Conservation (phyloP, 306 rosid genomes). For the Vicia faba region DNA sequence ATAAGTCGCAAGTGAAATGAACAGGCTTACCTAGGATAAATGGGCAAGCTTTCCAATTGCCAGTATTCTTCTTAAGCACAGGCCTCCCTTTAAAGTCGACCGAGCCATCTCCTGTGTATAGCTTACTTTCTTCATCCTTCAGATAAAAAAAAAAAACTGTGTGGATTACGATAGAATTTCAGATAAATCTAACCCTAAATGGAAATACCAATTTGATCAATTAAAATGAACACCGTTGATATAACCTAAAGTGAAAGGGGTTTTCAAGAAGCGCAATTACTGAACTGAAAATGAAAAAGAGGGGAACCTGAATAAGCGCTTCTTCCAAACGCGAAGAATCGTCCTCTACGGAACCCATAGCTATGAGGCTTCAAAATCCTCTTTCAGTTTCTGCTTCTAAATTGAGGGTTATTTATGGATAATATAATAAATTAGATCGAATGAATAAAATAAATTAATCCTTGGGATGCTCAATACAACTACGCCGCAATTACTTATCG, state of each 20-base stretch:
- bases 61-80: conserved; percentile 58
- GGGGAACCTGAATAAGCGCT: conserved; percentile 50
- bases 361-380: background rate
- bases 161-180: too few species aligned
- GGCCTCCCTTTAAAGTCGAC: conserved; percentile 73
- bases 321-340: conserved; percentile 41
- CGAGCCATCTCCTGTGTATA: conserved; percentile 68
- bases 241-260: too few species aligned
- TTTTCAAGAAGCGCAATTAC: too few species aligned
- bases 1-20: conserved; percentile 10
- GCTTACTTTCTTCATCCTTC: conserved; percentile 51
- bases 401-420: conserved; percentile 1
- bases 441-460: background rate
- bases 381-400: background rate
- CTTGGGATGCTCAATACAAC: conserved; percentile 32
- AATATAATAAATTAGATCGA: background rate
- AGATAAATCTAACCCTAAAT: too few species aligned
- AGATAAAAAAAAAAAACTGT: too few species aligned
- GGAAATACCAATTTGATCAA: too few species aligned
- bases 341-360: conserved; percentile 50
- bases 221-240: too few species aligned
- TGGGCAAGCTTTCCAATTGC: conserved; percentile 80
- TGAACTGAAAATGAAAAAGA: background rate
- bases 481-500: background rate
- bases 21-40: conserved; percentile 62